Base-by-base conservation (phyloP, 106 monocot genomes). In the Dactylorhiza incarnata region DNA sequence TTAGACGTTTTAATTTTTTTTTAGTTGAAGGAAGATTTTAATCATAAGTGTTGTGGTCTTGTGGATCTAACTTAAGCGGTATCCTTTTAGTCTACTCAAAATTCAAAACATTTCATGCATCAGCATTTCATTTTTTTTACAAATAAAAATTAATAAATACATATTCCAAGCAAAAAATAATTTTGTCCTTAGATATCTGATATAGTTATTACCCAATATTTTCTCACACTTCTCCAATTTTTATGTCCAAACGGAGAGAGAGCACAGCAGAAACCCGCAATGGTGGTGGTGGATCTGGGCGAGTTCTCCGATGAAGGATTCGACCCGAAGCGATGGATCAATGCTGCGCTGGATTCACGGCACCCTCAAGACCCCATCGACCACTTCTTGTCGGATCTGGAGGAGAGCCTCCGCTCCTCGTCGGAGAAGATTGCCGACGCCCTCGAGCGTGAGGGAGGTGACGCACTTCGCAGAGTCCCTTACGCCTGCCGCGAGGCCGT, bases 321-420 rank as follows among this genome's bases (percentile, higher is more conserved):
- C 86, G 99, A 99, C 49, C 80, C 89, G 73, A 99, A 99, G 87
- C 81, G 85, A 78, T 99, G 99, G 99, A 99, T 99, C 87, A 99
- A 99, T 86, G 84, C 89, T 46, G 84, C 97, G 73, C 81, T 97
- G 55, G 90, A 86, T 22, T 77, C 89, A 22, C 93, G 93, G 43
- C 90, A 90, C 74, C 87, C 87, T 20, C 80, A 86, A 88, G 95
- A 92, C 50, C 85, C 89, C 29, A 43, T 89, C 54, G 97, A 94
- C 66, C 80, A 89, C 66, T 83, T 85, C 89, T 59, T 97, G 72
- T 86, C 91, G 68, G 93, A 97, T 76, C 83, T 91, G 44, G 93
- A 97, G 85, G 97, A 97, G 82, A 84, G 69, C 76, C 94, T 97
- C 53, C 91, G 94, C 37, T 75, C 89, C 44, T 72, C 93, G 54